phyloP scores from a whole-genome alignment of 2,329 filamentous ascomycete genomes.

The Neoarthrinium moseri region DNA sequence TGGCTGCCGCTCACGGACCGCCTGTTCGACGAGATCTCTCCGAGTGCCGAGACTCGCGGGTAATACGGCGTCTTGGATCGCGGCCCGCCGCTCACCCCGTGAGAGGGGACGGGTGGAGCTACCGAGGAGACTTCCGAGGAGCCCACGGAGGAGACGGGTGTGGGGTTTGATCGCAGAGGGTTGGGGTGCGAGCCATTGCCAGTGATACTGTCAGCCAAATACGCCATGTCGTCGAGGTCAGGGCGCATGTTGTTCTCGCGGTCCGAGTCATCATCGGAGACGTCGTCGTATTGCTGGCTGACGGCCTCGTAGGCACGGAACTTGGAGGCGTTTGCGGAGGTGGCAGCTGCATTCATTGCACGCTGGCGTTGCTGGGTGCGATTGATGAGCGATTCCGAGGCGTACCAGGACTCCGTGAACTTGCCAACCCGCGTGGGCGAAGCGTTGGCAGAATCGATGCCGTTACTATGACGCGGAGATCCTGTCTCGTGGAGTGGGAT shows the following conservation, averaged over 20 bases:
- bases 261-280: slow-evolving; percentile 21
- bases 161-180: slow-evolving; percentile 53
- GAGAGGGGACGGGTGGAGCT: slow-evolving; percentile 12
- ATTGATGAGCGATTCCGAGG: slow-evolving; percentile 52
- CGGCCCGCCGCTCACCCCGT: slow-evolving; percentile 10
- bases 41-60: slow-evolving; percentile 32
- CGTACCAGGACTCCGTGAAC: slow-evolving; percentile 55
- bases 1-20: slow-evolving; percentile 40
- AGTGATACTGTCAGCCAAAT: slow-evolving; percentile 27
- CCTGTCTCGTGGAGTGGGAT: slow-evolving; percentile 44
- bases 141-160: slow-evolving; percentile 13
- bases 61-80: slow-evolving; percentile 29
- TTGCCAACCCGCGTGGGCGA: slow-evolving; percentile 38
- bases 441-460: slow-evolving; percentile 17
- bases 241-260: slow-evolving; percentile 21
- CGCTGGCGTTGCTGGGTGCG: slow-evolving; percentile 54
- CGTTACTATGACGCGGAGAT: slow-evolving; percentile 20
- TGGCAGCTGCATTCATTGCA: slow-evolving; percentile 35
- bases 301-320: slow-evolving; percentile 46
- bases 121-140: slow-evolving; percentile 10
- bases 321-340: slow-evolving; percentile 18
- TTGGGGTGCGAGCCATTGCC: slow-evolving; percentile 42
- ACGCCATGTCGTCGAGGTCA: slow-evolving; percentile 35
- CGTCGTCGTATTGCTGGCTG: slow-evolving; percentile 39
- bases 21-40: slow-evolving; percentile 45